Base-by-base conservation (phyloP, 2,329 filamentous ascomycete species). In the Epichloe elymi region DNA sequence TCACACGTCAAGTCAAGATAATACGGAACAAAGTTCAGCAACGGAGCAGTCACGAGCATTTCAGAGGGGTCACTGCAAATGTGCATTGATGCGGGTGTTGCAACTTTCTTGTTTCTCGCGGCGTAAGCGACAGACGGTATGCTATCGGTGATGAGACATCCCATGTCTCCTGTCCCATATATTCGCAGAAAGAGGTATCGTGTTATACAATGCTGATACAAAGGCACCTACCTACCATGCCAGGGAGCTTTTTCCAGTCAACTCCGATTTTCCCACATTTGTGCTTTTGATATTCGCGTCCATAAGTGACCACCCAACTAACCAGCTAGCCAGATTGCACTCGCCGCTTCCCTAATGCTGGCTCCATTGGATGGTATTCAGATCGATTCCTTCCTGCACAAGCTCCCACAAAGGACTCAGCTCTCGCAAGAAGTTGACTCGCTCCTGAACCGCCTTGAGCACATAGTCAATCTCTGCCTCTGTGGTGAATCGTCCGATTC, bases 341-440 rank as follows among this genome's bases (percentile, higher is more conserved):
- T 12, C 17, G 12, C 12, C 12, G 7, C 38, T 4, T 17, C 6
- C 53, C 78, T 74, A 97, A 69, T 98, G 93, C 73, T 96, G 90
- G 65, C 86, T 95, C 93, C 93, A 98, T 71, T 98, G 85, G 62
- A 98, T 98, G 42, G 88, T 95, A 70, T 94, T 87, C 59, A 98
- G 72, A 64, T 95, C 93, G 56, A 98, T 80, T 15, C 93, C 93
- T 67, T 98, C 93, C 71, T 98, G 93, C 12, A 98, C 93, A 57
- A 98, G 72, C 70, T 98, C 93, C 93, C 93, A 98, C 52, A 98
- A 72, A 39, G 93, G 93, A 65, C 90, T 96, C 58, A 98, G 74
- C 72, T 98, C 93, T 60, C 93, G 82, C 61, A 98, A 74, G 75
- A 97, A 97, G 15, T 82, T 85, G 42, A 98, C 93, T 49, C 93